phyloP scores from a whole-genome alignment of 2,329 filamentous ascomycete species.

The Lachnellula suecica region DNA sequence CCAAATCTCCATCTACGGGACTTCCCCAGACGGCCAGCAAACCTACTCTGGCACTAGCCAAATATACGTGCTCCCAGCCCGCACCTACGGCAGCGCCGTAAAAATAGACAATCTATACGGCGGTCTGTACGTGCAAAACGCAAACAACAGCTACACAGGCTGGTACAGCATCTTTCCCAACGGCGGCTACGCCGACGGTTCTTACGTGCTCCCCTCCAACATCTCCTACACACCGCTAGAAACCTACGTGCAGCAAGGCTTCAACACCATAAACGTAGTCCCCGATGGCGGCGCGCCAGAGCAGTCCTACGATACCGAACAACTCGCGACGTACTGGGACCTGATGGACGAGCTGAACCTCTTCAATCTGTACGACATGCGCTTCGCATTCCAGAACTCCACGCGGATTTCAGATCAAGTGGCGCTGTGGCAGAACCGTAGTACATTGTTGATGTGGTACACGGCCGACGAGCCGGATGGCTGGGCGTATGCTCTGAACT shows the following conservation, averaged over 20 bases:
- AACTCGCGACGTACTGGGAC: constrained; percentile 40
- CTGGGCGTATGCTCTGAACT: constrained; percentile 37
- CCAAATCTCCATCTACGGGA: constrained; percentile 35
- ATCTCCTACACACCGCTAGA: constrained; percentile 36
- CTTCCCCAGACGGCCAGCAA: constrained; percentile 30
- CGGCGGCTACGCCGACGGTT: constrained; percentile 40
- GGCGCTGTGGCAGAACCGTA: constrained; percentile 26
- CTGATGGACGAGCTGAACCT: constrained; percentile 42
- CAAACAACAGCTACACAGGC: constrained; percentile 26
- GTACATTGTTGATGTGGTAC: constrained; percentile 46
- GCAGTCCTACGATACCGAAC: constrained; percentile 36
- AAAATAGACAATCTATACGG: constrained; percentile 47
- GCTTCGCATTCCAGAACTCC: constrained; percentile 28
- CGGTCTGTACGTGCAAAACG: constrained; percentile 42
- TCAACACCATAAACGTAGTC: constrained; percentile 43
- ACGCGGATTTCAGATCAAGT: constrained; percentile 38
- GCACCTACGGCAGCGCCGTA: constrained; percentile 42
- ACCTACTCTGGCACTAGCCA: constrained; percentile 36
- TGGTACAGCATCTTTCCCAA: constrained; percentile 43
- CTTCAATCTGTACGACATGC: constrained; percentile 42
- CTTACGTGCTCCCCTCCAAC: constrained; percentile 24
- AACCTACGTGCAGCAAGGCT: constrained; percentile 41
- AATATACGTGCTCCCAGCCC: constrained; percentile 43
- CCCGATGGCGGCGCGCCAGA: constrained; percentile 38
- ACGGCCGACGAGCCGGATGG: constrained; percentile 52